A percentile compares a stretch with the other conserved stretches of the same genome.
Evolutionary conservation across 768 basidiomycete genomes (phyloP).

Genomic region (Auricularia auricula-judae): DNA sequence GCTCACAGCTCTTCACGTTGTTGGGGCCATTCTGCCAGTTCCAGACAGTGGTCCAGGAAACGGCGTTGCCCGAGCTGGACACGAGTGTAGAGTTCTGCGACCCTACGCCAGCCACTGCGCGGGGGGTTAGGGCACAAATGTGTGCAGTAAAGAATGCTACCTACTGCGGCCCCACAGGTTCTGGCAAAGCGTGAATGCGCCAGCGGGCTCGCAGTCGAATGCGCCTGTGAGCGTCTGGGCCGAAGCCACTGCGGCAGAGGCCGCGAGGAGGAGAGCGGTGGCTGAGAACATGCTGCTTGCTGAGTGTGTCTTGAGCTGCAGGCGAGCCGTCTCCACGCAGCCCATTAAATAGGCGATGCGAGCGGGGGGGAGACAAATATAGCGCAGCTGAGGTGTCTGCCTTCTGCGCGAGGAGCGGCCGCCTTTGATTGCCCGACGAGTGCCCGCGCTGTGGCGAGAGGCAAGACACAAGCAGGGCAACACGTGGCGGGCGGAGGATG

Average conservation of each 20-base stretch:
- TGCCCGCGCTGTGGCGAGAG: not conserved
- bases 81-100: constrained; percentile 37
- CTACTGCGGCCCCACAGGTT: constrained; percentile 43
- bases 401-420: not conserved
- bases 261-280: not conserved
- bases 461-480: not conserved
- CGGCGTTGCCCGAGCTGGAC: constrained; percentile 24
- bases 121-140: too few relatives aligned
- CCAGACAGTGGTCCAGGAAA: constrained; percentile 44
- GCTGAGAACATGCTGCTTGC: not conserved
- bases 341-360: not conserved
- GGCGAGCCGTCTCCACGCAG: too few relatives aligned
- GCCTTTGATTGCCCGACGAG: not conserved
- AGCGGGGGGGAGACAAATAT: not conserved
- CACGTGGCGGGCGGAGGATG: not conserved
- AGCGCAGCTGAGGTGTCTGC: not conserved
- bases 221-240: constrained; percentile 30
- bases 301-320: not conserved
- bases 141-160: constrained; percentile 4
- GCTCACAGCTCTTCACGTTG: constrained; percentile 46
- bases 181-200: constrained; percentile 41
- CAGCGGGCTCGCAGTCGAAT: constrained; percentile 34
- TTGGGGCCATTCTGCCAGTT: constrained; percentile 41
- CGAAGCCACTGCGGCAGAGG: not conserved
- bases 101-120: constrained; percentile 34